Conservation (phyloP, 805 yeast genomes). For the Metschnikowia henanensis region DNA sequence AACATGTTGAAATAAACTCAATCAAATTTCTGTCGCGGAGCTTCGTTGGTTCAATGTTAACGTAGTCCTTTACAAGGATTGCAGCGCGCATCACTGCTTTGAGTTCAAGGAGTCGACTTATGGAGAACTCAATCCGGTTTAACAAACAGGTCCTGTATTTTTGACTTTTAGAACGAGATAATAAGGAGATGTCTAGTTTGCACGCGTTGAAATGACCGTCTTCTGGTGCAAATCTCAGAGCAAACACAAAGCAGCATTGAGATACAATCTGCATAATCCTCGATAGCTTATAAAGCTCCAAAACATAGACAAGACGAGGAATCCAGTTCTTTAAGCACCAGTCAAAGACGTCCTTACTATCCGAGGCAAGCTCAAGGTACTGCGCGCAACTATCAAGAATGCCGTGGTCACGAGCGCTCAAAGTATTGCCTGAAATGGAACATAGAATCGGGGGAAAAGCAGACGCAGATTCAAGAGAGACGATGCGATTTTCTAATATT, state of each 20-base stretch:
- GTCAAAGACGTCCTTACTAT: neutral
- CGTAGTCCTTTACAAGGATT: neutral
- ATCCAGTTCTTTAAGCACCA: slow-evolving; percentile 2
- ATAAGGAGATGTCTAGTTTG: slow-evolving; percentile 3
- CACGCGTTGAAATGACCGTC: slow-evolving; percentile 1
- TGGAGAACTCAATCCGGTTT: slow-evolving; percentile 5
- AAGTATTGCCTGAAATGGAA: neutral
- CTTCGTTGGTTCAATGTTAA: neutral
- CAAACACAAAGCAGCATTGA: slow-evolving; percentile 12
- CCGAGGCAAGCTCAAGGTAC: neutral
- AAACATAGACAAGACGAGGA: neutral
- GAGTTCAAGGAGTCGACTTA: slow-evolving; percentile 4
- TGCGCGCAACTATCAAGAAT: neutral
- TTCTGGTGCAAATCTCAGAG: slow-evolving; percentile 2
- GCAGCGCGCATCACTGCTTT: neutral
- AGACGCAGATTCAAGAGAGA: neutral
- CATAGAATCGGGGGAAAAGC: neutral
- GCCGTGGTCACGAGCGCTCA: neutral
- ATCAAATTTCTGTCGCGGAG: neutral
- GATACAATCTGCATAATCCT: slow-evolving; percentile 6
- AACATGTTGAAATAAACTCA: slow-evolving; percentile 1
- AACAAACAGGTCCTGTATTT: neutral
- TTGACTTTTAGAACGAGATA: neutral
- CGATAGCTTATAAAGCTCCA: neutral
- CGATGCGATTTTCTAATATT: neutral